Evolutionary conservation across 345 rosid species (phyloP).

Genomic region (Syzygium aqueum): DNA sequence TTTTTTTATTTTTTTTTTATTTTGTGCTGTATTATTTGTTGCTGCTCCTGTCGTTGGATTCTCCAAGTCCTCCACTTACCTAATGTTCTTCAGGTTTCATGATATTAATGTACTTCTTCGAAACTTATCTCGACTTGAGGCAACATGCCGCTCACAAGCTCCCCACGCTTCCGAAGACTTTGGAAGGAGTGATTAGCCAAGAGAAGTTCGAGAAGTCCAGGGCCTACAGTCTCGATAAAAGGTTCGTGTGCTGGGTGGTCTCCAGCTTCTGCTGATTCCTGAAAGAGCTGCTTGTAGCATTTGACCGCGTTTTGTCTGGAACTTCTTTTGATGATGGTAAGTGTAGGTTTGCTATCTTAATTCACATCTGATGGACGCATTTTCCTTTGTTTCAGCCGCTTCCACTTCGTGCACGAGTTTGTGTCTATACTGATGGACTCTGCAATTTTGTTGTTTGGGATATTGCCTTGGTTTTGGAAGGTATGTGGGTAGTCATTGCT

Average conservation of each 20-base stretch:
- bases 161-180: slow-evolving; percentile 77
- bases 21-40: not conserved
- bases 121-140: slow-evolving; percentile 78
- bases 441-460: slow-evolving; percentile 78
- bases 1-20: not conserved
- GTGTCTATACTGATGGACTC: slow-evolving; percentile 88
- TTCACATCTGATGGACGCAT: not conserved
- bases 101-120: slow-evolving; percentile 83
- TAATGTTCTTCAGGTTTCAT: slow-evolving; percentile 57
- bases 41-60: not conserved
- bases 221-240: slow-evolving; percentile 94
- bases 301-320: not conserved
- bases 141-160: slow-evolving; percentile 78
- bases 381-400: slow-evolving; percentile 50
- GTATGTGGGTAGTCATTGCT: slow-evolving; percentile 21
- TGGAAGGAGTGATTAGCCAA: slow-evolving; percentile 86
- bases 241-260: slow-evolving; percentile 25
- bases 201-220: slow-evolving; percentile 91
- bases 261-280: not conserved
- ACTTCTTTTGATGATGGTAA: not conserved
- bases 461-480: slow-evolving; percentile 99
- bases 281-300: not conserved
- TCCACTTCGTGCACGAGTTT: slow-evolving; percentile 84
- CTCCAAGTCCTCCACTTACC: not conserved
- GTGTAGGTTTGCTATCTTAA: not conserved